Percentiles rank a stretch among this genome's conserved stretches.
phyloP scores from a whole-genome alignment of 2,329 filamentous ascomycete species.

The Colletotrichum spinosum region DNA sequence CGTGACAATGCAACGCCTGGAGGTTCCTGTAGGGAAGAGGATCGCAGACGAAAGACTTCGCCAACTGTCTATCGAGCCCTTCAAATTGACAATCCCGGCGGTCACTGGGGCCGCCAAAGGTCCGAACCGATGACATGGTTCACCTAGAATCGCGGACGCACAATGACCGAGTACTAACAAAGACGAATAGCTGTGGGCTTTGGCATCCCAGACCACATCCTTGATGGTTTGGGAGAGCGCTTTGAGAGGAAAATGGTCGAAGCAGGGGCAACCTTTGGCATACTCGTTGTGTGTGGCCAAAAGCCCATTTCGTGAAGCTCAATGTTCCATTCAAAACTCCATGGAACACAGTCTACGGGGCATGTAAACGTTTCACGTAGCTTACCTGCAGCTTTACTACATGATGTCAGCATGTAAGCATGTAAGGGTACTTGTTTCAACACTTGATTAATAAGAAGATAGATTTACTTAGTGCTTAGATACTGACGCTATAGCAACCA shows the following conservation, averaged over 20 bases:
- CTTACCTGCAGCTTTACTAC: too few relatives aligned
- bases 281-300: background rate
- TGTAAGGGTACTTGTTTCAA: too few relatives aligned
- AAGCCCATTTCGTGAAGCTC: background rate
- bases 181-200: background rate
- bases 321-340: too few relatives aligned
- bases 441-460: too few relatives aligned
- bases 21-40: background rate
- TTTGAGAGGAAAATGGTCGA: background rate
- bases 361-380: too few relatives aligned
- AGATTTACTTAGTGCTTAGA: too few relatives aligned
- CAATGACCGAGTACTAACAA: background rate
- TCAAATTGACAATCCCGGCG: background rate
- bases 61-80: background rate
- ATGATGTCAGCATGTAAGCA: too few relatives aligned
- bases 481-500: too few relatives aligned
- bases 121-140: background rate
- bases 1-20: background rate
- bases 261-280: background rate
- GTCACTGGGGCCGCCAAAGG: background rate
- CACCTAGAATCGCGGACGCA: background rate
- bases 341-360: too few relatives aligned
- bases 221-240: background rate
- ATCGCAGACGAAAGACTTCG: background rate
- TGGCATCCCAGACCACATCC: background rate